These are phyloP conservation scores for Balansia obtecta DNA, from an alignment of 2,329 filamentous ascomycete species.

Conservation along the genomic window DNA sequence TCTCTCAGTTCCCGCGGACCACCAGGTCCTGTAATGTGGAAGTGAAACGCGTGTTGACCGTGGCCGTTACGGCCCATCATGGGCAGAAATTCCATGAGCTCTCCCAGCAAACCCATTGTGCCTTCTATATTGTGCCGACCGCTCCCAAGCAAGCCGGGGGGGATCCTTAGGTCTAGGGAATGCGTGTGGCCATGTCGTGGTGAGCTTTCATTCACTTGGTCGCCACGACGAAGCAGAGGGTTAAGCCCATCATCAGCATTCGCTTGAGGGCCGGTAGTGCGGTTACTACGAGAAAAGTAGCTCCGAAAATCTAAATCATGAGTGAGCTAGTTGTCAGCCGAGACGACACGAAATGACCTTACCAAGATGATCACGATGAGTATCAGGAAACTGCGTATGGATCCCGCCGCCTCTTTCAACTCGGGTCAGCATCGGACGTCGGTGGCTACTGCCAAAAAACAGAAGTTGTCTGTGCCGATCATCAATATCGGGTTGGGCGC, in stretches of 20 bases:
- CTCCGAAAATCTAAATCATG: conserved; percentile 31
- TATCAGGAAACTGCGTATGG: conserved; percentile 39
- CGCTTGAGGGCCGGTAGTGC: conserved; percentile 39
- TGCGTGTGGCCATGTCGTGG: conserved; percentile 37
- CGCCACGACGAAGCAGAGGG: conserved; percentile 62
- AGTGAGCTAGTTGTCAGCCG: not conserved
- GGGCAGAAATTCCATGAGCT: conserved; percentile 42
- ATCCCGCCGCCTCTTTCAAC: conserved; percentile 44
- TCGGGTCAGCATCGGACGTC: conserved; percentile 21
- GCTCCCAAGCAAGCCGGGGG: conserved; percentile 30
- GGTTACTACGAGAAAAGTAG: conserved; percentile 38
- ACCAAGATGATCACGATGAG: conserved; percentile 42
- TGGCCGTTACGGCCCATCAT: conserved; percentile 30
- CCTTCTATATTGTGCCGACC: conserved; percentile 29
- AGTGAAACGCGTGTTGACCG: conserved; percentile 41
- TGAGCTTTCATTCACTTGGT: conserved; percentile 29
- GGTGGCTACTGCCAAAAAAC: conserved; percentile 37
- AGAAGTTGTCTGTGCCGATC: conserved; percentile 33
- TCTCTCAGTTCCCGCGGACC: conserved; percentile 40
- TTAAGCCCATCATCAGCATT: conserved; percentile 72
- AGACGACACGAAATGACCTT: conserved; percentile 12
- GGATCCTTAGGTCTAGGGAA: conserved; percentile 40
- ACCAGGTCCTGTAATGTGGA: conserved; percentile 42
- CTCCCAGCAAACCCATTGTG: conserved; percentile 43
- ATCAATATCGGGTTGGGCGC: conserved; percentile 37